Conservation (phyloP, 2,329 filamentous ascomycete genomes). For the Madurella mycetomatis region DNA sequence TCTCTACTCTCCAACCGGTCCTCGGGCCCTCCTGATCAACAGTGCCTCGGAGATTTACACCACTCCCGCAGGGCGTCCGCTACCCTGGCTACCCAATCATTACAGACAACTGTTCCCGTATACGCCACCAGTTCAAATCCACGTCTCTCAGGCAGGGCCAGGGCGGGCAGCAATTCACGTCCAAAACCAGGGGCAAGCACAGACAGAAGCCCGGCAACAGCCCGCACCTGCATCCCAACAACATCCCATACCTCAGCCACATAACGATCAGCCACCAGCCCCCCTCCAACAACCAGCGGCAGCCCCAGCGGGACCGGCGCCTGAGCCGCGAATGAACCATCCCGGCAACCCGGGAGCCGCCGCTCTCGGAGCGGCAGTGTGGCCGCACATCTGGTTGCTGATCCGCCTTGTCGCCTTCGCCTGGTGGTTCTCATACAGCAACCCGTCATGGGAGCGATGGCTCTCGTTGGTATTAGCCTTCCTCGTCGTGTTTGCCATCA, state of each 20-base stretch:
- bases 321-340: conserved; percentile 24
- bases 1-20: conserved; percentile 56
- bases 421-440: conserved; percentile 60
- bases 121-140: conserved; percentile 4
- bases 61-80: conserved; percentile 34
- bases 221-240: conserved; percentile 24
- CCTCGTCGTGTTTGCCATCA: conserved; percentile 52
- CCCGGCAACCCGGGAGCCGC: conserved; percentile 38
- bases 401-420: conserved; percentile 55
- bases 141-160: neutral
- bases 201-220: conserved; percentile 29
- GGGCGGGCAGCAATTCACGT: neutral
- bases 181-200: conserved; percentile 20
- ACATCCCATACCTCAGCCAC: conserved; percentile 17
- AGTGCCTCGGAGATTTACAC: conserved; percentile 48
- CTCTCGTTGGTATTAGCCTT: conserved; percentile 51
- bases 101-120: conserved; percentile 8
- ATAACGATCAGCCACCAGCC: conserved; percentile 10
- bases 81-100: neutral
- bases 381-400: conserved; percentile 60
- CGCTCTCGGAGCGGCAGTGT: conserved; percentile 42
- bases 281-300: conserved; percentile 12
- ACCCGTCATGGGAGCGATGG: conserved; percentile 57
- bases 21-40: conserved; percentile 54
- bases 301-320: neutral